Base-by-base conservation (phyloP, 345 rosid species). In the Citrus hindsii region DNA sequence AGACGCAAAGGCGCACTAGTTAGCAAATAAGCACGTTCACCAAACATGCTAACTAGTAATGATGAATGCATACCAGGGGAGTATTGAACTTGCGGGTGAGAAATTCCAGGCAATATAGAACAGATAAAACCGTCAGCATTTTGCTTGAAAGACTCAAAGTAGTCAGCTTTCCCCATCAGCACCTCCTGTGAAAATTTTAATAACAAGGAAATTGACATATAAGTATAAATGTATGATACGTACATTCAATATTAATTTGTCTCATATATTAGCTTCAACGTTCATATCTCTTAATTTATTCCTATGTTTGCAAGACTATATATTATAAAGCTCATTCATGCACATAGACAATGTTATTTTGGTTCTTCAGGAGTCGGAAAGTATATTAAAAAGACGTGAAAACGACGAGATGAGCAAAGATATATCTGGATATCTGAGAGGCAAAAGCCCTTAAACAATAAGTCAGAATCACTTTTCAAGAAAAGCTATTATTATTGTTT, bases 41-140 rank as follows among this genome's bases (percentile, higher is more conserved):
- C 4, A 28, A 7, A 56, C 64, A 33, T 9, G 73, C n/a, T 16
- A 69, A 46, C 37, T 46, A 27, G 51, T 46, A 46, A 46, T 46
- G 4, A 69, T 7, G 55, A 3, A 1, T 22, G 27, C 14, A 22
- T 87, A 95, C 99, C 99, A 67, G 97, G 99, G 78, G 99, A 95
- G 85, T 95, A 95, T 79, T 91, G 99, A 71, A 95, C 93, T 88
- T 95, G 96, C 53, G 97, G 89, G 84, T 88, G 96, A 74, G 98
- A 87, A 76, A 95, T 86, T 76, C 98, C 99, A 76, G 99, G 99
- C 82, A 95, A 77, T 79, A 93, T 19, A 78, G 99, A 92, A 81
- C 99, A 95, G 79, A 95, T 95, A 83, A 95, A 95, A 21, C 67
- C 91, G 77, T 95, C 98, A 30, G 99, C 98, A 78, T 95, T 93